Evolutionary conservation across 2,329 filamentous ascomycete genomes (phyloP), one percentile per base, ranked within the genome.

Genomic region (Penicillium sclerotiorum): DNA sequence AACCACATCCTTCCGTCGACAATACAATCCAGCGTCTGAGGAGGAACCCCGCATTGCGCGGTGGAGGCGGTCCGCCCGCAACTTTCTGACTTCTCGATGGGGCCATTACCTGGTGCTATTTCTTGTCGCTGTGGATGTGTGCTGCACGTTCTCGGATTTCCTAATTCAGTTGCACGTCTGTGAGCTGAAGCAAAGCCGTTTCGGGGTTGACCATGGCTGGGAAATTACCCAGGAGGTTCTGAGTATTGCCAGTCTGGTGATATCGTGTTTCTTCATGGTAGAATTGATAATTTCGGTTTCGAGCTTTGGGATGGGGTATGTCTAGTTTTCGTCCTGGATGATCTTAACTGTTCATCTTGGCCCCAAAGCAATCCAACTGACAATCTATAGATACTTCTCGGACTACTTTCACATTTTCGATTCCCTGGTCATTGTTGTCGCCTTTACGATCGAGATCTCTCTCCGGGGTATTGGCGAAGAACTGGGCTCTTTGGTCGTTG

Each of bases 331-430:
- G 15, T 25, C 3, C 8, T 32, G 13, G 18, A 8, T 22, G 13
- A 22, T 32, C 15, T 38, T n/a, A n/a, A n/a, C n/a, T n/a, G n/a
- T n/a, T n/a, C n/a, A n/a, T n/a, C n/a, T n/a, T n/a, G n/a, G n/a
- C n/a, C n/a, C n/a, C n/a, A n/a, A n/a, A n/a, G n/a, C n/a, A n/a
- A n/a, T n/a, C n/a, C n/a, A n/a, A n/a, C n/a, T n/a, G n/a, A n/a
- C n/a, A n/a, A n/a, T n/a, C n/a, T n/a, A n/a, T 46, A 84, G 81
- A 9, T 85, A 83, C 64, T 81, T 86, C 55, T 58, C 67, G 17
- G 77, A 75, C 8, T 79, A 74, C 69, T 87, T 88, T 63, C 85
- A 87, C 62, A 71, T 78, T 45, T 82, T 89, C 50, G 86, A 89
- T 66, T 80, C 83, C 0, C 62, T 77, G 17, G 78, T 89, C 49